A percentile compares a stretch with the other conserved stretches of the same genome.
phyloP scores from a whole-genome alignment of 139 green algal genomes.

The Asterochloris erici region DNA sequence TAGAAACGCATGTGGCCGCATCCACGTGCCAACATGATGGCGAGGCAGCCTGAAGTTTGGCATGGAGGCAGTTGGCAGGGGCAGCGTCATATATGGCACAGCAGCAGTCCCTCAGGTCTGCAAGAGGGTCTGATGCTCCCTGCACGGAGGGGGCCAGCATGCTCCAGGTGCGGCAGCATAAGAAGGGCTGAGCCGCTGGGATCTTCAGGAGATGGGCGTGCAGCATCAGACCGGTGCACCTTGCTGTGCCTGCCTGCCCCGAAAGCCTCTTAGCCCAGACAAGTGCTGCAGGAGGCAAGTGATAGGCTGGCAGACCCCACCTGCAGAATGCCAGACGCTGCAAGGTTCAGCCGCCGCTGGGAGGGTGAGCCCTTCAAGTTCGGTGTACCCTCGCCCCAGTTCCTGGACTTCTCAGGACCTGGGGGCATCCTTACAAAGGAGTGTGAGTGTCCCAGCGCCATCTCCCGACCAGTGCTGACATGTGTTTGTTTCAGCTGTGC shows the following conservation, averaged over 20 bases:
- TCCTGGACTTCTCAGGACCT: slow-evolving; percentile 57
- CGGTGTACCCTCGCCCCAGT: slow-evolving; percentile 43
- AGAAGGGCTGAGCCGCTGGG: too few relatives aligned
- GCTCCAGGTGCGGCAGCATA: too few relatives aligned
- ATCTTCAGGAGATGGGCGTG: too few relatives aligned
- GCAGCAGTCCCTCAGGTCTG: too few relatives aligned
- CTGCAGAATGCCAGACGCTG: slow-evolving; percentile 21
- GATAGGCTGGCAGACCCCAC: slow-evolving; percentile 33
- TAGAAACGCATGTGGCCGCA: not conserved
- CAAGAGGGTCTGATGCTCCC: too few relatives aligned
- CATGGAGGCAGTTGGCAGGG: not conserved
- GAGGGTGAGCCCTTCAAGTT: slow-evolving; percentile 52
- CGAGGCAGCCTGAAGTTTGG: not conserved
- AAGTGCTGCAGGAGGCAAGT: not conserved
- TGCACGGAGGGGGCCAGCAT: too few relatives aligned
- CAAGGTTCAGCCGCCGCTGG: slow-evolving; percentile 7
- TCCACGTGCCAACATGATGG: not conserved
- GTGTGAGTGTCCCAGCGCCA: not conserved
- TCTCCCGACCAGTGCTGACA: too few relatives aligned
- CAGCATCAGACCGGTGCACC: too few relatives aligned
- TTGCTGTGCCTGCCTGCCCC: too few relatives aligned
- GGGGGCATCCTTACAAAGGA: slow-evolving; percentile 28
- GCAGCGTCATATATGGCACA: not conserved
- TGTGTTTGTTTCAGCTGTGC: too few relatives aligned
- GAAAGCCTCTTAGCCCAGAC: too few relatives aligned